phyloP scores from a whole-genome alignment of 148 eudicot species.

The Cornus kousa region DNA sequence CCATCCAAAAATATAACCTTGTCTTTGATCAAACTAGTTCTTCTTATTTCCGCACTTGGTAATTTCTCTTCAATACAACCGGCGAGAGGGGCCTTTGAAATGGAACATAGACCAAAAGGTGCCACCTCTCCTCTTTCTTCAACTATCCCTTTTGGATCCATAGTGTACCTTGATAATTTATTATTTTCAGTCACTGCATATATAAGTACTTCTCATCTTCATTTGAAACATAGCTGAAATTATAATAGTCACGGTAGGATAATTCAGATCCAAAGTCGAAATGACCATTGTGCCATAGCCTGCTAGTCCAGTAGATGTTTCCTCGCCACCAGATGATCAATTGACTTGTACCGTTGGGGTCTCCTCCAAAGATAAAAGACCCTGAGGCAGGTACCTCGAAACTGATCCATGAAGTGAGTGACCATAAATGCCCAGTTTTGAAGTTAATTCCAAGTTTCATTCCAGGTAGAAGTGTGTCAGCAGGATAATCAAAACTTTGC shows the following conservation, averaged over 20 bases:
- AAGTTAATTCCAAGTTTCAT: constrained; percentile 33
- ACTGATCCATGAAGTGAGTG: constrained; percentile 30
- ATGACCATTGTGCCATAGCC: constrained; percentile 14
- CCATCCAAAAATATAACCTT: background rate
- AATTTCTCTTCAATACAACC: constrained; percentile 25
- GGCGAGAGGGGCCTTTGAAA: background rate
- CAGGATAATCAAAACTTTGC: constrained; percentile 42
- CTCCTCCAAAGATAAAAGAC: constrained; percentile 28
- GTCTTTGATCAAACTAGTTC: constrained; percentile 10
- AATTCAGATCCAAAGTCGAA: constrained; percentile 7
- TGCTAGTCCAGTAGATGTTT: too few species aligned
- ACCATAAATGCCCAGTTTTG: constrained; percentile 19
- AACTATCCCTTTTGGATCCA: too few species aligned
- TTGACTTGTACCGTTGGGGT: constrained; percentile 8
- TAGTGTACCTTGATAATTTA: too few species aligned
- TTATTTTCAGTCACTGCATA: background rate
- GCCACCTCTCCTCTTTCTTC: too few species aligned
- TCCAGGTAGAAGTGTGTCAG: constrained; percentile 31
- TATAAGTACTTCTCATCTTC: constrained; percentile 22
- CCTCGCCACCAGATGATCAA: too few species aligned
- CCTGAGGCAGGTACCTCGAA: constrained; percentile 21
- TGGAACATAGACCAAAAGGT: too few species aligned
- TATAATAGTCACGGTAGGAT: constrained; percentile 1
- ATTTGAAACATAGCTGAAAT: constrained; percentile 18
- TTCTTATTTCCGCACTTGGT: constrained; percentile 27